Conservation (phyloP, 2,329 filamentous ascomycete genomes). For the Neopestalotiopsis clavispora region DNA sequence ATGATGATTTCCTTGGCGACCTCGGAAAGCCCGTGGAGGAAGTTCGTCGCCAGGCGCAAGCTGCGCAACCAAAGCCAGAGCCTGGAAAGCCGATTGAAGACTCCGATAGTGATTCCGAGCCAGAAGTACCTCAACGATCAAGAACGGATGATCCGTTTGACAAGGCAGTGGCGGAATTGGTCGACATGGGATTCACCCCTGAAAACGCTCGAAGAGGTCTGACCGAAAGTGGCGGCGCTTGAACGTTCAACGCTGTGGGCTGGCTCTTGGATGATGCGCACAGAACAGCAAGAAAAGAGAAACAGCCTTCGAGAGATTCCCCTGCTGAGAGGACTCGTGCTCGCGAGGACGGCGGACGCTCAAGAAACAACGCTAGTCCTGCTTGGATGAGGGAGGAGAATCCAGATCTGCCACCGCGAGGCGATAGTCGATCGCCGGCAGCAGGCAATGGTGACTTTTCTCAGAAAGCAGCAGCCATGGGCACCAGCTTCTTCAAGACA, state of each 20-base stretch:
- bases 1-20: conserved; percentile 70
- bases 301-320: conserved; percentile 59
- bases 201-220: conserved; percentile 84
- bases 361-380: conserved; percentile 49
- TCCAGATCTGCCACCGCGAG: conserved; percentile 46
- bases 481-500: conserved; percentile 86
- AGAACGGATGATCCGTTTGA: conserved; percentile 68
- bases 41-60: conserved; percentile 54
- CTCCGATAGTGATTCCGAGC: conserved; percentile 50
- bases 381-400: conserved; percentile 68
- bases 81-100: conserved; percentile 62
- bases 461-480: conserved; percentile 81
- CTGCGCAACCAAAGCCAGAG: conserved; percentile 46
- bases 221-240: conserved; percentile 76
- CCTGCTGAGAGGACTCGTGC: conserved; percentile 45
- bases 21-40: conserved; percentile 69
- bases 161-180: conserved; percentile 81
- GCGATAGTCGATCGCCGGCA: conserved; percentile 61
- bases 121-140: conserved; percentile 28
- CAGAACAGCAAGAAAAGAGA: conserved; percentile 73
- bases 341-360: conserved; percentile 39
- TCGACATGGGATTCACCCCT: conserved; percentile 92
- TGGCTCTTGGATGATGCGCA: conserved; percentile 94
- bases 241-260: conserved; percentile 84
- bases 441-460: conserved; percentile 68